Conservation (phyloP, 1,284 basidiomycete genomes). For the Ceratobasidium papillatum region DNA sequence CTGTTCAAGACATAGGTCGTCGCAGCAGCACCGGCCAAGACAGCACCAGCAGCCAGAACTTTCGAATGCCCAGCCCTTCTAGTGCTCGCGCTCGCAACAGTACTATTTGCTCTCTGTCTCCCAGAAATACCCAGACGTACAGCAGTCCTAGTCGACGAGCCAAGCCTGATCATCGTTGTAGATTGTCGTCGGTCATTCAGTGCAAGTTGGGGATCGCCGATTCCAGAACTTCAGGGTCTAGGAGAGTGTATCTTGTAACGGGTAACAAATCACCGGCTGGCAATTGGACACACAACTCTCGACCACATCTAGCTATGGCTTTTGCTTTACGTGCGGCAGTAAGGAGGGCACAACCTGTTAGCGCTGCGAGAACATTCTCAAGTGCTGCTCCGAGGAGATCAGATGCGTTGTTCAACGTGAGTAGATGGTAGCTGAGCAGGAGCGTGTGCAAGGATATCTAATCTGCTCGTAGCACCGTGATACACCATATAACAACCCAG, state of each 20-base stretch:
- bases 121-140: not conserved
- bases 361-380: conserved; percentile 55
- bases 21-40: not conserved
- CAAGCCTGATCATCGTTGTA: conserved; percentile 23
- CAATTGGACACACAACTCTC: conserved; percentile 38
- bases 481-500: conserved; percentile 91
- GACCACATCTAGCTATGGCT: conserved; percentile 32
- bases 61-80: not conserved
- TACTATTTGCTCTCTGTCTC: not conserved
- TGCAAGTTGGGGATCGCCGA: not conserved
- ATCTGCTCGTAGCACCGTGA: conserved; percentile 80
- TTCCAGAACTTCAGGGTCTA: conserved; percentile 29
- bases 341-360: conserved; percentile 10
- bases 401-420: conserved; percentile 68
- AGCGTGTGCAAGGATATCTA: conserved; percentile 12
- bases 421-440: conserved; percentile 47
- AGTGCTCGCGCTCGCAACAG: not conserved
- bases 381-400: conserved; percentile 59
- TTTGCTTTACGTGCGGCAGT: conserved; percentile 22
- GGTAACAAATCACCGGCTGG: conserved; percentile 29
- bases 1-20: conserved; percentile 1
- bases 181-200: conserved; percentile 10
- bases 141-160: not conserved
- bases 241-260: not conserved
- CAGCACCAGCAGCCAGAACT: conserved; percentile 14